Percentiles rank a stretch among this genome's conserved stretches.
Conservation (phyloP, 768 basidiomycete species). For the Podaxis pistillaris region DNA sequence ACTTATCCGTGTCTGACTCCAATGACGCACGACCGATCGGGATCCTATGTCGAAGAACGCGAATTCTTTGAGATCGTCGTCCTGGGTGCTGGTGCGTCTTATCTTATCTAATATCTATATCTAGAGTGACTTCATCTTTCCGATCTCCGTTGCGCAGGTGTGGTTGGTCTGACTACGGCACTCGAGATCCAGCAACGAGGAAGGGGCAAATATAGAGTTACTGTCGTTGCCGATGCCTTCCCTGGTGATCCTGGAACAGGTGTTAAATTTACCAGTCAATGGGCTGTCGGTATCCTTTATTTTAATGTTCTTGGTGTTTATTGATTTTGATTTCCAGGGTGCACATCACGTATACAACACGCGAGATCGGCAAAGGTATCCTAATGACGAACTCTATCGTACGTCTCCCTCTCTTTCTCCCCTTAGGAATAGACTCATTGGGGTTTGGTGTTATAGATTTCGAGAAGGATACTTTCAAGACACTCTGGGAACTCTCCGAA, state of each 20-base stretch:
- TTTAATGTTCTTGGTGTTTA: background rate
- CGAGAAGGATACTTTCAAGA: conserved; percentile 72
- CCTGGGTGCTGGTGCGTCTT: conserved; percentile 34
- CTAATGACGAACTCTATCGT: conserved; percentile 13
- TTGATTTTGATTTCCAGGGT: conserved; percentile 30
- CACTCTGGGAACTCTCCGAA: conserved; percentile 71
- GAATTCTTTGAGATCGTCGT: conserved; percentile 31
- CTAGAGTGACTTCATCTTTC: background rate
- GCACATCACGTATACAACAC: conserved; percentile 74
- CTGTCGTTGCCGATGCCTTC: conserved; percentile 67
- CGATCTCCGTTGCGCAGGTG: conserved; percentile 45
- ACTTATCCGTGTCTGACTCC: no score
- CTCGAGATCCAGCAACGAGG: conserved; percentile 57
- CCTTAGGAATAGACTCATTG: background rate
- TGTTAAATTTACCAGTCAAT: conserved; percentile 74
- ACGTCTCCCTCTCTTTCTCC: background rate
- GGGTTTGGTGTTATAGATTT: conserved; percentile 41
- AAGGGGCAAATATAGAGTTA: conserved; percentile 57
- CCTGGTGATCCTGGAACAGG: conserved; percentile 68
- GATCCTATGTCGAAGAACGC: background rate
- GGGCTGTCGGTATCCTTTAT: conserved; percentile 58
- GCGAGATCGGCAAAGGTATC: conserved; percentile 5
- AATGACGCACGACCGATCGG: background rate
- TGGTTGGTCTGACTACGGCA: conserved; percentile 76
- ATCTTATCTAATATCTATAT: background rate